These are phyloP conservation scores for Musa beccarii DNA, from an alignment of 176 grass and related monocot species.

Conservation along the genomic window DNA sequence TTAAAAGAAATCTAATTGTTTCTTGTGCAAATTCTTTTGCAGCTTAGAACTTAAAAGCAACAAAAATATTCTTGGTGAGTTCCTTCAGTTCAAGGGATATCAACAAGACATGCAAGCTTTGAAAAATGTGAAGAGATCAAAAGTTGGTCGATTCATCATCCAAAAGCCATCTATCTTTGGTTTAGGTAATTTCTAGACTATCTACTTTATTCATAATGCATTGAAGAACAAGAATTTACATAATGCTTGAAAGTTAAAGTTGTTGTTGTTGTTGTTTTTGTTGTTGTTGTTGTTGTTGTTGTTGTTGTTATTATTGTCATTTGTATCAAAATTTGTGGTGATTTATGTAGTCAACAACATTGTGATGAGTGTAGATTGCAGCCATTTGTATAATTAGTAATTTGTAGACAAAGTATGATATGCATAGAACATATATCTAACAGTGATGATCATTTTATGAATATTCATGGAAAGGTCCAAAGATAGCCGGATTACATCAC, in stretches of 20 bases:
- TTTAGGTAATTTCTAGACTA: slow-evolving; percentile 32
- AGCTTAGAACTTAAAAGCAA: slow-evolving; percentile 72
- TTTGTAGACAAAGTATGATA: too few relatives aligned
- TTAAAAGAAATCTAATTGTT: not conserved
- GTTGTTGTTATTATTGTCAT: too few relatives aligned
- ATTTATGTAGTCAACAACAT: too few relatives aligned
- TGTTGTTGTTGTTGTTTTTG: not conserved
- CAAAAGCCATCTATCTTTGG: slow-evolving; percentile 81
- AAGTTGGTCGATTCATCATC: slow-evolving; percentile 61
- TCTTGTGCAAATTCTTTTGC: slow-evolving; percentile 25
- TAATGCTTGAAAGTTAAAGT: not conserved
- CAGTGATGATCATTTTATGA: too few relatives aligned
- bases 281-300: too few relatives aligned
- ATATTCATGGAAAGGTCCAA: too few relatives aligned
- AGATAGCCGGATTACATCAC: too few relatives aligned
- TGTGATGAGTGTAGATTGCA: too few relatives aligned
- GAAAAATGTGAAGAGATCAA: slow-evolving; percentile 84
- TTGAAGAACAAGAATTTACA: not conserved
- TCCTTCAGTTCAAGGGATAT: slow-evolving; percentile 85
- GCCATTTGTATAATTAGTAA: too few relatives aligned
- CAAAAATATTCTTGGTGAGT: slow-evolving; percentile 81
- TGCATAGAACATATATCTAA: too few relatives aligned
- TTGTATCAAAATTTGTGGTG: too few relatives aligned
- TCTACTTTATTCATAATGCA: not conserved
- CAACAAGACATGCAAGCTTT: slow-evolving; percentile 63